A percentile compares a stretch with the other conserved stretches of the same genome.
phyloP scores from a whole-genome alignment of 176 grass and related monocot species.

The Echinochloa phyllopogon region DNA sequence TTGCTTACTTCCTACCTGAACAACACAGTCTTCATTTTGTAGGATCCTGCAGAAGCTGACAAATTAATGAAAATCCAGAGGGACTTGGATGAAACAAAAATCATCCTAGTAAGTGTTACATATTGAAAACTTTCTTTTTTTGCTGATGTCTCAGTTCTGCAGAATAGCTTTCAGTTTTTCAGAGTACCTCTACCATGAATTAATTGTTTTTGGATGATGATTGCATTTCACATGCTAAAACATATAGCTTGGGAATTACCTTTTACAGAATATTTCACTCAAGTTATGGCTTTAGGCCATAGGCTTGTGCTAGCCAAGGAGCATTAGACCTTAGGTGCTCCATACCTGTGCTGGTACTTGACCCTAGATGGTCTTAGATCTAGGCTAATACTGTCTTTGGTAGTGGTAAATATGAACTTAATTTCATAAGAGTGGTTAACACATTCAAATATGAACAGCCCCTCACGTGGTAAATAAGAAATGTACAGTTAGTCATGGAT shows the following conservation, averaged over 20 bases:
- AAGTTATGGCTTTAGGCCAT: not conserved
- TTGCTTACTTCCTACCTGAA: not conserved
- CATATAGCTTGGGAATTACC: not conserved
- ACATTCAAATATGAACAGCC: not conserved
- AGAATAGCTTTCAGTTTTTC: not conserved
- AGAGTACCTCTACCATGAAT: not conserved
- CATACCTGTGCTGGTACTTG: not conserved
- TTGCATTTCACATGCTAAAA: not conserved
- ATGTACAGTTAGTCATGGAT: too few species aligned
- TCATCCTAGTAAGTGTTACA: slow-evolving; percentile 84
- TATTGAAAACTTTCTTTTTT: not conserved
- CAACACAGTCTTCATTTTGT: slow-evolving; percentile 33
- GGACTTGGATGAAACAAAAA: slow-evolving; percentile 98
- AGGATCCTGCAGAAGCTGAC: slow-evolving; percentile 96
- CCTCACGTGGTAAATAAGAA: not conserved
- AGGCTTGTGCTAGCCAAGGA: not conserved
- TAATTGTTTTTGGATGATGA: not conserved
- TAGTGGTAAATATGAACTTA: not conserved
- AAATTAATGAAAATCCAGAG: slow-evolving; percentile 97
- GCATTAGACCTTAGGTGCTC: not conserved
- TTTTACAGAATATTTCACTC: not conserved
- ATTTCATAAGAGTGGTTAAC: not conserved
- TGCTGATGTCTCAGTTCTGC: not conserved
- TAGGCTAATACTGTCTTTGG: not conserved
- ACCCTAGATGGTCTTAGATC: not conserved